Base-by-base conservation (phyloP, 164 flowering plant species). In the Piper longum region DNA sequence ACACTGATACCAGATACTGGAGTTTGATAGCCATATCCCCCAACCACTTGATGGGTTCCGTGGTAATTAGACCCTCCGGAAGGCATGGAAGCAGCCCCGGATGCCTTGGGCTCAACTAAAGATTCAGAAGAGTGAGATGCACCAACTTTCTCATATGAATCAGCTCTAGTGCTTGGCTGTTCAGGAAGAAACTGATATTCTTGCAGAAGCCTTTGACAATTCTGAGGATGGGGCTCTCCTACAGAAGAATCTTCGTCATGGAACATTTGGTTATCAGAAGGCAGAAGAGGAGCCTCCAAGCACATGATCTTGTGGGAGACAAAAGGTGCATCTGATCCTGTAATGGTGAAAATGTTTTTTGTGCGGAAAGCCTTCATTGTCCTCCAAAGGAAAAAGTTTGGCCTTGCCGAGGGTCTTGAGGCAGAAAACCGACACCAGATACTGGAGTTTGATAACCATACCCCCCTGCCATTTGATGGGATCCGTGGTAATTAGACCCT, bases 151-250 rank as follows among this genome's bases (percentile, higher is more conserved):
- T 83, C 91, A 71, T 79, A 77, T 17, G 79, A 18, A 6, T 86
- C 93, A 64, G 77, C 63, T 74, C 85, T 80, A 14, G 82, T 77
- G 66, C 81, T 79, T 61, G 98, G 91, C 71, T 85, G 89, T 80
- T 88, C 91, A 8, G 93, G 98, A 67, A 91, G 89, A 81, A 91
- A 91, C 66, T 91, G 91, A 69, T 88, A 88, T 63, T 91, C 98
- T 68, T 80, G 96, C 54, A 82, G 70, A 64, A 80, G 74, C 78
- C 88, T 82, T n/a, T 82, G 54, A 61, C 71, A 65, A 64, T 70
- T 57, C 62, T 73, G 76, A 56, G 74, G 69, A 64, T 73, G 76
- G 55, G 62, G n/a, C n/a, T n/a, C n/a, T n/a, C n/a, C n/a, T n/a
- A n/a, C n/a, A 14, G 73, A 54, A 71, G 69, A 77, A 59, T 82